phyloP scores from a whole-genome alignment of 2,329 filamentous ascomycete species.

The Lecanosticta acicola region DNA sequence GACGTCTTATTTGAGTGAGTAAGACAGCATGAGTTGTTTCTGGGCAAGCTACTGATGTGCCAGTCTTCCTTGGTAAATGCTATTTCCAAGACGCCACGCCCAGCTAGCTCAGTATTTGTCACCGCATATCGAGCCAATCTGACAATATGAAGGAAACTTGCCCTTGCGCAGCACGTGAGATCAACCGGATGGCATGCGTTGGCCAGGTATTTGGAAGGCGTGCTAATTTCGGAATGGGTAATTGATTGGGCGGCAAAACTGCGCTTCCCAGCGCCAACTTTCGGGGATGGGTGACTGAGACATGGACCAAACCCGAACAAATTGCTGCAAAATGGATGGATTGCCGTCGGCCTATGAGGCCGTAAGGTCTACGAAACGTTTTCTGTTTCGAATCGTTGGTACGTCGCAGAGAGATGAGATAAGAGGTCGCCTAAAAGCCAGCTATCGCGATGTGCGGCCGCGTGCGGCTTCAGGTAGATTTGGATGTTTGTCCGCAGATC shows the following conservation, averaged over 20 bases:
- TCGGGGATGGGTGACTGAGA: not conserved
- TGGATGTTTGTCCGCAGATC: too few relatives aligned
- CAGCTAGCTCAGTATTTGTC: not conserved
- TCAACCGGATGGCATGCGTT: not conserved
- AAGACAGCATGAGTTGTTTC: too few relatives aligned
- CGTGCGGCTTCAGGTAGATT: too few relatives aligned
- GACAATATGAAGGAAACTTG: not conserved
- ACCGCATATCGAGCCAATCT: not conserved
- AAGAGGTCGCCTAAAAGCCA: too few relatives aligned
- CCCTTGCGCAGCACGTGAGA: not conserved
- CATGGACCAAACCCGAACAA: not conserved
- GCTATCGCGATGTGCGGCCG: too few relatives aligned
- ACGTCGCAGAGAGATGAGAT: too few relatives aligned
- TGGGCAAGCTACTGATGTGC: too few relatives aligned
- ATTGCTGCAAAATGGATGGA: not conserved
- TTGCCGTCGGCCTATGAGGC: not conserved
- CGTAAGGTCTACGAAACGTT: too few relatives aligned
- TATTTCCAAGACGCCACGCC: not conserved
- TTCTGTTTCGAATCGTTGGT: too few relatives aligned
- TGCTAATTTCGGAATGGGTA: not conserved
- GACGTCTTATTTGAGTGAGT: too few relatives aligned
- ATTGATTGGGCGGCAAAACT: not conserved
- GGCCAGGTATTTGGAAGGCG: not conserved
- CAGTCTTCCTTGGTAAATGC: not conserved
- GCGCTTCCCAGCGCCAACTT: not conserved